Conservation (phyloP, 1,139 yeast species). For the Debaryomycetaceae sp. region DNA sequence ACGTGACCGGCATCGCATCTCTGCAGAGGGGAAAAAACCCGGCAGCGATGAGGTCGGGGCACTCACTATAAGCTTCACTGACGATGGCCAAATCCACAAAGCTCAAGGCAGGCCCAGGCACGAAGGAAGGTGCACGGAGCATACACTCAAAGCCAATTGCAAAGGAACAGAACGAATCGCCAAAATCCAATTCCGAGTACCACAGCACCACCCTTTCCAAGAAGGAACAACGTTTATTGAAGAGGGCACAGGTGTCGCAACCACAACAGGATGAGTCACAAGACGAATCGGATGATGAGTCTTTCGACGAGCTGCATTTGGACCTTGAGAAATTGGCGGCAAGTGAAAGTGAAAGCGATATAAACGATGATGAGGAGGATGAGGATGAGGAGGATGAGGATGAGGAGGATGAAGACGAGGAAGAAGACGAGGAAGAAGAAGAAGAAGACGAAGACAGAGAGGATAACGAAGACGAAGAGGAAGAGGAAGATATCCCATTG, state of each 20-base stretch:
- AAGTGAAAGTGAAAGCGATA: constrained; percentile 32
- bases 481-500: constrained; percentile 58
- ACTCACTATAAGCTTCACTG: too few relatives aligned
- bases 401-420: constrained; percentile 31
- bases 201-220: neutral
- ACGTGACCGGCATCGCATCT: too few relatives aligned
- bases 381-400: constrained; percentile 31
- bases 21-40: too few relatives aligned
- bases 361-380: constrained; percentile 31
- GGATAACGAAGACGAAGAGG: constrained; percentile 27
- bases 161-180: too few relatives aligned
- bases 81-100: too few relatives aligned
- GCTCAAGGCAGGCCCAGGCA: too few relatives aligned
- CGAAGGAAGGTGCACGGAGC: too few relatives aligned
- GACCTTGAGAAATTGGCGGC: constrained; percentile 51
- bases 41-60: too few relatives aligned
- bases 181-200: neutral
- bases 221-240: constrained; percentile 19
- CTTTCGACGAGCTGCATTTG: constrained; percentile 25
- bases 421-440: constrained; percentile 33
- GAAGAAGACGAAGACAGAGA: constrained; percentile 33
- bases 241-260: constrained; percentile 54
- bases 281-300: constrained; percentile 18
- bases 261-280: constrained; percentile 21
- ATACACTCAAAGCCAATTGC: too few relatives aligned